These are phyloP conservation scores for Marasmius oreades DNA, from an alignment of 1,284 basidiomycete species.

Conservation along the genomic window DNA sequence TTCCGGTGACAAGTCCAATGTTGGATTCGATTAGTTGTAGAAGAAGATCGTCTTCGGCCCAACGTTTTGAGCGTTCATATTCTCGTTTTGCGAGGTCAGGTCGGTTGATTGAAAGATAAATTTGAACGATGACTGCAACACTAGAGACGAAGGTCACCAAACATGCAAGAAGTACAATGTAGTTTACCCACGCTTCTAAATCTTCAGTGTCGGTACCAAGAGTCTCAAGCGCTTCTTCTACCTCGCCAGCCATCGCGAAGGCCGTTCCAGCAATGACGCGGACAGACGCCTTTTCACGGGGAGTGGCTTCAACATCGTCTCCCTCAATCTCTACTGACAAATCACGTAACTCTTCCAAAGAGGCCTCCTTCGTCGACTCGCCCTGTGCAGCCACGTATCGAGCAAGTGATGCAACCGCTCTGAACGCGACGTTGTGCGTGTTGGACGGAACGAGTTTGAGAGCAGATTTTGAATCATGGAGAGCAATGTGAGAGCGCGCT, in stretches of 20 bases:
- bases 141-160: conserved; percentile 35
- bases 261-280: conserved; percentile 80
- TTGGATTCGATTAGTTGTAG: conserved; percentile 88
- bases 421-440: conserved; percentile 63
- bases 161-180: conserved; percentile 12
- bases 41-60: conserved; percentile 87
- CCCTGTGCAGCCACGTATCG: conserved; percentile 54
- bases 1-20: conserved; percentile 79
- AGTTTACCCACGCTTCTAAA: conserved; percentile 74
- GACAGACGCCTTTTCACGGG: conserved; percentile 67
- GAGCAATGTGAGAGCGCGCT: conserved; percentile 80
- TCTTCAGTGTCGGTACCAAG: conserved; percentile 73
- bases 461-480: conserved; percentile 56
- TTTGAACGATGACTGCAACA: conserved; percentile 77
- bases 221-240: conserved; percentile 89
- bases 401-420: conserved; percentile 72
- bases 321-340: conserved; percentile 83
- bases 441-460: conserved; percentile 54
- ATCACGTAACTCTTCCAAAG: conserved; percentile 82
- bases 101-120: conserved; percentile 83
- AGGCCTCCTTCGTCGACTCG: conserved; percentile 48
- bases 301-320: conserved; percentile 62
- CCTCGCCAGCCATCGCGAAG: conserved; percentile 78
- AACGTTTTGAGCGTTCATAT: conserved; percentile 76
- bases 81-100: conserved; percentile 84